A percentile compares a stretch with the other conserved stretches of the same genome.
Conservation (phyloP, 2,329 filamentous ascomycete genomes). For the Polytolypa hystricis region DNA sequence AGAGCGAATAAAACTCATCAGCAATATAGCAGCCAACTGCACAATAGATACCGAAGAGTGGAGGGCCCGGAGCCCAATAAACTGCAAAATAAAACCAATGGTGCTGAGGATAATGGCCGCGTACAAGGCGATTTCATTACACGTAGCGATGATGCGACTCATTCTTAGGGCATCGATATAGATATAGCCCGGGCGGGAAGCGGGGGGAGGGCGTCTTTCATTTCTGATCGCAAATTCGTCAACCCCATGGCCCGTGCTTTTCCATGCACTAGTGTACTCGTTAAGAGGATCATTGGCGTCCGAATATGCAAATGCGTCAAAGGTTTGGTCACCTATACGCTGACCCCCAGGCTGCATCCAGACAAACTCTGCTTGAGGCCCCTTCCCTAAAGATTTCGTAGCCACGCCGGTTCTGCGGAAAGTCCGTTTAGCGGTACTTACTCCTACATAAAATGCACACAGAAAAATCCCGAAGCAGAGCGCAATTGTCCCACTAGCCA, state of each 20-base stretch:
- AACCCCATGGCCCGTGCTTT: neutral
- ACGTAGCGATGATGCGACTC: neutral
- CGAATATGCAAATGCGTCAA: slow-evolving; percentile 13
- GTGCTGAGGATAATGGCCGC: slow-evolving; percentile 5
- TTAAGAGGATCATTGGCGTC: neutral
- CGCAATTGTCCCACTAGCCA: slow-evolving; percentile 21
- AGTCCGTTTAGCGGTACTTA: slow-evolving; percentile 9
- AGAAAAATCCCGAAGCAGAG: slow-evolving; percentile 17
- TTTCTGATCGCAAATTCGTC: too few relatives aligned
- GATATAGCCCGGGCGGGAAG: too few relatives aligned
- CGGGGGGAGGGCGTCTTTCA: neutral
- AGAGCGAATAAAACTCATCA: slow-evolving; percentile 14
- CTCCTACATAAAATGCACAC: slow-evolving; percentile 12
- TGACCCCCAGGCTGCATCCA: slow-evolving; percentile 16
- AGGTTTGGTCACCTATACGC: slow-evolving; percentile 14
- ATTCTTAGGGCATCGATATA: too few relatives aligned
- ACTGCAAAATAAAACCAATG: slow-evolving; percentile 14
- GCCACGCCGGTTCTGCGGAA: slow-evolving; percentile 6
- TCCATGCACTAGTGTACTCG: slow-evolving; percentile 7
- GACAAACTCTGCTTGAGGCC: slow-evolving; percentile 6
- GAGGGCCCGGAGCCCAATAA: slow-evolving; percentile 14
- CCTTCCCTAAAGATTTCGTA: too few relatives aligned
- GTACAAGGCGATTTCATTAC: neutral
- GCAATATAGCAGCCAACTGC: slow-evolving; percentile 12
- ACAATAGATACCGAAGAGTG: slow-evolving; percentile 13